These are phyloP conservation scores for Coemansia umbellata DNA, from an alignment of 192 early-diverging fungal genomes.

Conservation along the genomic window DNA sequence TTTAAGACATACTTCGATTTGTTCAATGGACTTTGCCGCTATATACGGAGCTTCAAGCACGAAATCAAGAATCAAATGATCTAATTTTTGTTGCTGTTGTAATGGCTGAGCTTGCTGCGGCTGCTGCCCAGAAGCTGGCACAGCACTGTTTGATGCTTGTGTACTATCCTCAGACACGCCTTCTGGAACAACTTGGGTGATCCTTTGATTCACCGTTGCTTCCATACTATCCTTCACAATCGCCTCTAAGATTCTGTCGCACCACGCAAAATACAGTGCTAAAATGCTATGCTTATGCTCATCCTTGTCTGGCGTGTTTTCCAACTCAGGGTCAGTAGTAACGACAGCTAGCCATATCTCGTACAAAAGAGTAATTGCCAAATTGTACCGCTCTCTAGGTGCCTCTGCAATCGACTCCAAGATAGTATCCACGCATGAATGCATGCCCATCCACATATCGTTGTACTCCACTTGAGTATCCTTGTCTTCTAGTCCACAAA, in stretches of 20 bases:
- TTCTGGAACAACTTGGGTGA: conserved; percentile 12
- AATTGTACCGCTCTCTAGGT: conserved; percentile 20
- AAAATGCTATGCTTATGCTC: conserved; percentile 9
- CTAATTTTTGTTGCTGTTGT: neutral
- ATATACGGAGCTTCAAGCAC: conserved; percentile 36
- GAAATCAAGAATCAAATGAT: conserved; percentile 22
- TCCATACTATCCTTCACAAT: conserved; percentile 20
- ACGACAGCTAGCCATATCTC: conserved; percentile 49
- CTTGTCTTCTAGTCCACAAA: neutral
- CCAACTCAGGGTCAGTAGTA: conserved; percentile 27
- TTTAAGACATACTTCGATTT: conserved; percentile 22
- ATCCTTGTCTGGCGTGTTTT: neutral
- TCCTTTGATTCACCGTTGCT: conserved; percentile 5
- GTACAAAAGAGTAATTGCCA: conserved; percentile 36
- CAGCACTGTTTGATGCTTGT: neutral
- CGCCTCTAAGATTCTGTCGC: conserved; percentile 34
- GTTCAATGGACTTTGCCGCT: conserved; percentile 1
- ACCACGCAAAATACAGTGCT: conserved; percentile 40
- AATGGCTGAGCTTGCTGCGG: neutral
- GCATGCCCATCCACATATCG: conserved; percentile 17
- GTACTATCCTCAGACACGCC: neutral
- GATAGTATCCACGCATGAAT: conserved; percentile 18
- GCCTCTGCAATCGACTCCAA: conserved; percentile 25
- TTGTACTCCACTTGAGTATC: neutral
- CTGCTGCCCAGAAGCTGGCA: neutral